phyloP scores from a whole-genome alignment of 371 early-diverging fungal genomes.

The Phascolomyces articulosus region DNA sequence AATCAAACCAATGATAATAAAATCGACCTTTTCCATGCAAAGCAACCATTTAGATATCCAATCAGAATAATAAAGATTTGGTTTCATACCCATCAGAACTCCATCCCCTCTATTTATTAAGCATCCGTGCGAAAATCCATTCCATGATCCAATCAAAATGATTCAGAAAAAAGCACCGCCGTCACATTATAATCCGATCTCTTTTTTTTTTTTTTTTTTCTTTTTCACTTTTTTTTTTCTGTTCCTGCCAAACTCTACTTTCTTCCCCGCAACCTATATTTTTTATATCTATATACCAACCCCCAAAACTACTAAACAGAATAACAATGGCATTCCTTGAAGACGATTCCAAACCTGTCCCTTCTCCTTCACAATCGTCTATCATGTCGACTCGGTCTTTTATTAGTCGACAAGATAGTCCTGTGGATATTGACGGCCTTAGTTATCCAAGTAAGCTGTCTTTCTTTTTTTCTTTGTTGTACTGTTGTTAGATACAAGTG shows the following conservation, averaged over 20 bases:
- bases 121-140: slow-evolving; percentile 5
- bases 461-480: background rate
- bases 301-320: no score
- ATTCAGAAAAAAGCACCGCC: background rate
- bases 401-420: slow-evolving; percentile 29
- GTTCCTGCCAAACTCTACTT: background rate
- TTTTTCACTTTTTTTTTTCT: background rate
- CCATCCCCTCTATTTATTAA: background rate
- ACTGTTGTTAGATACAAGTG: background rate
- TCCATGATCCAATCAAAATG: background rate
- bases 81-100: background rate
- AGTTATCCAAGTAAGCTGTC: slow-evolving; percentile 52
- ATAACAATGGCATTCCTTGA: background rate
- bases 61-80: background rate
- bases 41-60: no score
- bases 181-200: slow-evolving; percentile 2
- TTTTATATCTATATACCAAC: background rate
- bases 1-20: no score
- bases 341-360: background rate
- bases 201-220: background rate
- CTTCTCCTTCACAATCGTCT: slow-evolving; percentile 19
- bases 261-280: background rate
- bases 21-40: no score
- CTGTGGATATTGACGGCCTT: slow-evolving; percentile 48
- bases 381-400: slow-evolving; percentile 5